Evolutionary conservation across 1,139 yeast genomes (phyloP), one percentile per base, ranked within the genome.

Genomic region (Kodamaea anthophila): DNA sequence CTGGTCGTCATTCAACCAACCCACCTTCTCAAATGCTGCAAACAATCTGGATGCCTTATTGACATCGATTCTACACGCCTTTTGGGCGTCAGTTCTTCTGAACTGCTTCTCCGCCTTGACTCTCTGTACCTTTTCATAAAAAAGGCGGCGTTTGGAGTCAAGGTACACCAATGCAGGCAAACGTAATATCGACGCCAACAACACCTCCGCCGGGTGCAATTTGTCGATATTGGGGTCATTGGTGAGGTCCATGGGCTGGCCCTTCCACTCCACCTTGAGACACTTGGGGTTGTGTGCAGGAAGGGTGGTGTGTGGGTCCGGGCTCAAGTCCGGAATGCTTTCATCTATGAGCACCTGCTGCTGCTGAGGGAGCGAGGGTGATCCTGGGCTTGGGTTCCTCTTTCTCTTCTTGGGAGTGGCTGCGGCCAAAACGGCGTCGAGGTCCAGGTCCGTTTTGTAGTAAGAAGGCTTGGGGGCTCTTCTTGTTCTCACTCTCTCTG

Each of bases 31-130:
- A 54, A 77, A 91, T 18, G 96, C 93, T 18, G 94, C 93, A 65
- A 77, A 91, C 35, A 91, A 64, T 46, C 97, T 71, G 33, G 94
- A 81, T 2, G 97, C 97, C 58, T 91, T 91, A 58, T 91, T 91
- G 34, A 91, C 98, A 58, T 91, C 98, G 40, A 91, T 88, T 43
- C 96, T 76, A 55, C 97, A 88, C 7, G 96, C 95, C 66, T 91
- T 88, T 58, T 91, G 97, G 9, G 96, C 94, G 55, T 91, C 98
- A 0, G 97, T 91, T 60, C 96, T 77, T 62, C 97, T 79, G 60
- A 91, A 91, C 26, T 91, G 94, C 55, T 82, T 70, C 18, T 84
- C 85, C 34, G 67, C 68, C 49, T 74, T 77, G 49, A 82, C 59
- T 37, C 96, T 72, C 38, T 74, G 74, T 23, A 87, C 94, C 60